Evolutionary conservation across 768 basidiomycete species (phyloP).

Genomic region (Polyporus arcularius): DNA sequence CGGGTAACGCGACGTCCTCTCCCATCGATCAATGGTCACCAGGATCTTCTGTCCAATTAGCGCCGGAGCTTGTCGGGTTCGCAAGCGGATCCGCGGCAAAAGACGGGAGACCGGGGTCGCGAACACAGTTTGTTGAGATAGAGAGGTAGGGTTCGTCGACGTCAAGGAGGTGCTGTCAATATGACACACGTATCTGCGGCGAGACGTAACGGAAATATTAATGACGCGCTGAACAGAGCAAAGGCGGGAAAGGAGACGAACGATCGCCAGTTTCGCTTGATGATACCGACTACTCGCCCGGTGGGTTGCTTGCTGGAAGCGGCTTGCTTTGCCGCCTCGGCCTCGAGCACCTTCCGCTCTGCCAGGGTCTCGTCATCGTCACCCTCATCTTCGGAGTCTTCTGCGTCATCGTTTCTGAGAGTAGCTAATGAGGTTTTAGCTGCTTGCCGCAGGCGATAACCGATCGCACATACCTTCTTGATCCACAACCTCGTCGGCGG

Average conservation of each 20-base stretch:
- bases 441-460: neutral
- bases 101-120: constrained; percentile 90
- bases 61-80: constrained; percentile 90
- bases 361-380: constrained; percentile 33
- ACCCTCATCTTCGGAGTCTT: constrained; percentile 66
- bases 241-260: constrained; percentile 43
- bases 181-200: constrained; percentile 84
- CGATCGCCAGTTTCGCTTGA: constrained; percentile 96
- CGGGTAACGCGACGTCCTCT: constrained; percentile 82
- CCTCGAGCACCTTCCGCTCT: constrained; percentile 31
- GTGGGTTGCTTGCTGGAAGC: constrained; percentile 80
- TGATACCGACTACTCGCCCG: constrained; percentile 86
- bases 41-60: constrained; percentile 94
- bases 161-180: constrained; percentile 88
- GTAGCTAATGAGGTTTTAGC: constrained; percentile 51
- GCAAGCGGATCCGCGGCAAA: constrained; percentile 90
- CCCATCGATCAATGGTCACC: constrained; percentile 94
- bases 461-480: constrained; percentile 67
- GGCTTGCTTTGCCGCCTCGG: constrained; percentile 29
- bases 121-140: constrained; percentile 88
- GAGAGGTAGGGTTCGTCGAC: constrained; percentile 73
- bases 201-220: neutral
- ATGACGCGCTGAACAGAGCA: neutral
- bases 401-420: constrained; percentile 85
- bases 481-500: constrained; percentile 90